Evolutionary conservation across 164 flowering plant genomes (phyloP), one percentile per base, ranked within the genome.

Genomic region (Amborella trichopoda): DNA sequence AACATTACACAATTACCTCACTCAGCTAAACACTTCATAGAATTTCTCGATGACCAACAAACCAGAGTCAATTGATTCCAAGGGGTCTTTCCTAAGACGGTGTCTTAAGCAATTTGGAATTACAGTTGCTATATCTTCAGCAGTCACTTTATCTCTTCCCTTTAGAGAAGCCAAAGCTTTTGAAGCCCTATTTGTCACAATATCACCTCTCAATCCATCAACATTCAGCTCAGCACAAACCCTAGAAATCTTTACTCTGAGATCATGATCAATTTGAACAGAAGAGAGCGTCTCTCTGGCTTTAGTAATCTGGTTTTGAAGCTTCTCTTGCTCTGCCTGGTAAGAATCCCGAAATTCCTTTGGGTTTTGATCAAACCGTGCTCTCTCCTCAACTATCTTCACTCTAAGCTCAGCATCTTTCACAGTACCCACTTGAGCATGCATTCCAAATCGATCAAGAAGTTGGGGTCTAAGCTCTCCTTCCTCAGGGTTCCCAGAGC

Each of bases 401-500:
- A 91, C 96, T 54, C 98, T 69, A 13, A 86, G 78, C 58, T 91
- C 98, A 1, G 98, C 94, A 71, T 91, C 98, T 50, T 74, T 74
- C 16, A 91, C 98, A 3, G 98, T 91, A 24, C 96, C 91, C 1
- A 91, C 98, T 60, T 91, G 98, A 5, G 96, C 98, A 43, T 91
- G 98, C 98, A 91, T 91, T 34, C 98, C 98, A 62, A 91, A 91
- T 17, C 98, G 71, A 52, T 86, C 98, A 30, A 90, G 95, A 23
- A 90, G 80, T 53, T 90, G 98, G 16, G 98, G 98, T 70, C 98
- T 77, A 16, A 90, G 78, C 68, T 90, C 98, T 5, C 98, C 98
- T 69, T 90, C 98, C 65, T 90, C 98, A 0, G 98, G 98, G 56
- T 90, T 90, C 32, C 96, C 94, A 0, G 98, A 91, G 27, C 95